Percentiles rank a stretch among this genome's conserved stretches.
These are phyloP conservation scores for Vigna nakashimae DNA, from an alignment of 306 rosid species.

Conservation along the genomic window DNA sequence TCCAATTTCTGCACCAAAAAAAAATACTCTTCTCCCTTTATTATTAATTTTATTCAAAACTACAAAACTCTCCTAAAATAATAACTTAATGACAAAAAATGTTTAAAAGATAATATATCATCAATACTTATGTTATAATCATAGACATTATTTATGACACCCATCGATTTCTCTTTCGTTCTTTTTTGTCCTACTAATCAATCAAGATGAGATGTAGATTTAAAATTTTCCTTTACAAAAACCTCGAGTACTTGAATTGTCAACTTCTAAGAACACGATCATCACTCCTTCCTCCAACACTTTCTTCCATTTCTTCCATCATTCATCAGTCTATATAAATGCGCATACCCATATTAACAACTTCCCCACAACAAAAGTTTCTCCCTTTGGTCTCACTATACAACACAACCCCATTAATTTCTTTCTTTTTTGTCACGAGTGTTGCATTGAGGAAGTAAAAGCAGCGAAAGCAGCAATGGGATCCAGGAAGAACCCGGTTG, in stretches of 20 bases:
- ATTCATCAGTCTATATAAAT: constrained; percentile 35
- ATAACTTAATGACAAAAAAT: no score
- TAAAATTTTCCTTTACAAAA: background rate
- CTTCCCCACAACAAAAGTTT: constrained; percentile 2
- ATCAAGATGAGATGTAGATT: background rate
- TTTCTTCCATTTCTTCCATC: constrained; percentile 11
- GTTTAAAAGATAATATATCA: no score
- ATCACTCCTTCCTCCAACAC: constrained; percentile 33
- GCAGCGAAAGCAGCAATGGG: constrained; percentile 43
- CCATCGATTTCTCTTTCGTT: no score
- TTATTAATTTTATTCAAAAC: no score
- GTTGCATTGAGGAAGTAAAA: background rate
- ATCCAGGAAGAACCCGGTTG: constrained; percentile 51
- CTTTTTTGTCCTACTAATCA: no score
- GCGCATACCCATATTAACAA: background rate
- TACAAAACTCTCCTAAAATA: no score
- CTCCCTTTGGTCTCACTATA: background rate
- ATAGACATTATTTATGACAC: no score
- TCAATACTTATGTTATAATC: no score
- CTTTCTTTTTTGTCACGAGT: background rate
- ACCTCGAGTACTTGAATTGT: constrained; percentile 32
- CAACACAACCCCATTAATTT: background rate
- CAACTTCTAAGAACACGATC: constrained; percentile 16
- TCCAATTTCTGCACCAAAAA: background rate
- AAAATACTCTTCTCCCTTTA: background rate